Evolutionary conservation across 2,329 filamentous ascomycete genomes (phyloP).

Genomic region (Claviceps fusiformis): DNA sequence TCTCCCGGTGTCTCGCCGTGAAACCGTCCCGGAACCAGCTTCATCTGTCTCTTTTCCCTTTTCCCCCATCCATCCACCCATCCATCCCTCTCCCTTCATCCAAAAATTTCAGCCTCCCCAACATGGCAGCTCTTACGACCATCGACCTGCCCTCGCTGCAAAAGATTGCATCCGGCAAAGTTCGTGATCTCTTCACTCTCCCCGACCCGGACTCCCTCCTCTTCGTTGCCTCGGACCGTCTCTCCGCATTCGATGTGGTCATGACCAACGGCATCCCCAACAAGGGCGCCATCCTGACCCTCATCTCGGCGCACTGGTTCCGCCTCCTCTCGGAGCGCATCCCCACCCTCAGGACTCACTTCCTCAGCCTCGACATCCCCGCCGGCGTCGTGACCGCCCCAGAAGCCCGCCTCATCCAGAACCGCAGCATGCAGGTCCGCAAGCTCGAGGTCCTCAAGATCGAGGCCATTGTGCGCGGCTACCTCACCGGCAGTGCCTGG

Average conservation of each 20-base stretch:
- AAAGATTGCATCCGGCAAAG: slow-evolving; percentile 44
- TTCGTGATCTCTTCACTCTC: slow-evolving; percentile 67
- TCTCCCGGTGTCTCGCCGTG: too few relatives aligned
- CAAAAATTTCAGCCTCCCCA: too few relatives aligned
- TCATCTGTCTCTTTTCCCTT: too few relatives aligned
- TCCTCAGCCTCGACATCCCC: slow-evolving; percentile 32
- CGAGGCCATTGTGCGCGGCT: slow-evolving; percentile 53
- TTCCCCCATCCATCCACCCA: too few relatives aligned
- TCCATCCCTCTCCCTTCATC: too few relatives aligned
- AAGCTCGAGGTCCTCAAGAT: slow-evolving; percentile 23
- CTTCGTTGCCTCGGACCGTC: slow-evolving; percentile 77
- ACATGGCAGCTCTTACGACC: slow-evolving; percentile 13
- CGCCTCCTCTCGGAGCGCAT: slow-evolving; percentile 29
- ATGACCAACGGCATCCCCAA: slow-evolving; percentile 53
- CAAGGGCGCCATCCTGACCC: slow-evolving; percentile 40
- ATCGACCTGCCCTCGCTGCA: slow-evolving; percentile 19
- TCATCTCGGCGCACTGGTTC: slow-evolving; percentile 39
- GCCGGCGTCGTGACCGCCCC: slow-evolving; percentile 16
- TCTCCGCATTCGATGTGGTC: slow-evolving; percentile 90
- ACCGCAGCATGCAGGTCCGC: slow-evolving; percentile 66
- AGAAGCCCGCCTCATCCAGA: slow-evolving; percentile 36
- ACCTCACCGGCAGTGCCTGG: slow-evolving; percentile 79
- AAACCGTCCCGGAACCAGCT: too few relatives aligned
- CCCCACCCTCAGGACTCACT: slow-evolving; percentile 37
- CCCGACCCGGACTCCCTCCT: slow-evolving; percentile 51